phyloP scores from a whole-genome alignment of 805 yeast species.

The Starmerella stigmatis region DNA sequence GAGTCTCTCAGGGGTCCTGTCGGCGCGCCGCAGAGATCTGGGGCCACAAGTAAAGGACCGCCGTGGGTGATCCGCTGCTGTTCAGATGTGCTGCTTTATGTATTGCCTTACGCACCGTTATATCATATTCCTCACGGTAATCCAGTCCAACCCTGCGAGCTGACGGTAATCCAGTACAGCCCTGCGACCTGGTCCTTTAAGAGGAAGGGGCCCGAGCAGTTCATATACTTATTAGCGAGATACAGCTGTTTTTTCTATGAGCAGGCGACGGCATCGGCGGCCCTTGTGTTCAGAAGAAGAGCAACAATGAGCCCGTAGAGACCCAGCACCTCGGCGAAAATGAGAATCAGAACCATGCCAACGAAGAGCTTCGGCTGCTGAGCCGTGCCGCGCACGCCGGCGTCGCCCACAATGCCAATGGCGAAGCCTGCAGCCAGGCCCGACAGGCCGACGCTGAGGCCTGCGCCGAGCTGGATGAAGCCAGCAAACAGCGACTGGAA shows the following conservation, averaged over 20 bases:
- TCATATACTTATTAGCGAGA: neutral
- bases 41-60: too few relatives aligned
- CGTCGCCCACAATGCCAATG: slow-evolving; percentile 98
- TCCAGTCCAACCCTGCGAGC: too few relatives aligned
- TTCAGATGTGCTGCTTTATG: too few relatives aligned
- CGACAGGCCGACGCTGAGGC: slow-evolving; percentile 91
- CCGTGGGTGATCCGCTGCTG: too few relatives aligned
- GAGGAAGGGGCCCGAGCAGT: too few relatives aligned
- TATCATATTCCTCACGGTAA: too few relatives aligned
- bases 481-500: slow-evolving; percentile 92
- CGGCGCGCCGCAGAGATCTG: too few relatives aligned
- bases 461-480: slow-evolving; percentile 96
- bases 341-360: slow-evolving; percentile 95
- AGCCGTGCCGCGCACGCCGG: slow-evolving; percentile 97
- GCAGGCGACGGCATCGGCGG: slow-evolving; percentile 78
- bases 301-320: slow-evolving; percentile 98
- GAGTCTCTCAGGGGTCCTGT: too few relatives aligned
- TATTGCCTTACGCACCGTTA: too few relatives aligned
- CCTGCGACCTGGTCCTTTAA: too few relatives aligned
- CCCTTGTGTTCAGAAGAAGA: slow-evolving; percentile 92
- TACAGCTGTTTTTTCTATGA: neutral
- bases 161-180: too few relatives aligned
- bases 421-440: slow-evolving; percentile 99
- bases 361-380: slow-evolving; percentile 98
- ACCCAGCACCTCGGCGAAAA: slow-evolving; percentile 98